Evolutionary conservation across 192 early-diverging fungal species (phyloP).

Genomic region (Gigaspora rosea): DNA sequence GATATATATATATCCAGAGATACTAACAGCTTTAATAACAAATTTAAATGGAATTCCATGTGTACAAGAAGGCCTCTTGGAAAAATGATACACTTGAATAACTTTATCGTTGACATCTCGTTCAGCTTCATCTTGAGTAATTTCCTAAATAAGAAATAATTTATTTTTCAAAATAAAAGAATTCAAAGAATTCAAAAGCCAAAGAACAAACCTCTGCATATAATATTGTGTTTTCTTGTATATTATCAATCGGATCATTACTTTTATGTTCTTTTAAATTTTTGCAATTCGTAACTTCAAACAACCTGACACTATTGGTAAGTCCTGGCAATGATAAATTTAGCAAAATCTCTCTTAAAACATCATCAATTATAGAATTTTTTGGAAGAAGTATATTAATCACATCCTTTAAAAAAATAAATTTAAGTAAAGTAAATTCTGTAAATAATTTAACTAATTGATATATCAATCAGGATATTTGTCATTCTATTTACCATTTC

Average conservation of each 20-base stretch:
- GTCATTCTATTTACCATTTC: slow-evolving; percentile 68
- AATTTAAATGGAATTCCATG: slow-evolving; percentile 90
- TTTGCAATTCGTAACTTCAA: slow-evolving; percentile 53
- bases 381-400: slow-evolving; percentile 76
- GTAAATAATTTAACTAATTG: too few species aligned
- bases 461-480: neutral
- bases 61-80: slow-evolving; percentile 60
- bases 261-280: slow-evolving; percentile 48
- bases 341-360: slow-evolving; percentile 52
- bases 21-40: slow-evolving; percentile 51
- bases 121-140: slow-evolving; percentile 50
- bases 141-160: slow-evolving; percentile 36
- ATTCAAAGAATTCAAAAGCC: neutral
- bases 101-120: slow-evolving; percentile 40
- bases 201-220: slow-evolving; percentile 54
- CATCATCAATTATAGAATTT: slow-evolving; percentile 43
- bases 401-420: slow-evolving; percentile 16
- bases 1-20: neutral
- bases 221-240: slow-evolving; percentile 51
- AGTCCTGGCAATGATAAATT: slow-evolving; percentile 50
- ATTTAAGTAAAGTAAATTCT: too few species aligned
- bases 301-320: slow-evolving; percentile 58
- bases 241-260: slow-evolving; percentile 46
- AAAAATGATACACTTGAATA: slow-evolving; percentile 80
- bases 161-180: neutral